A percentile compares a stretch with the other conserved stretches of the same genome.
Conservation (phyloP, 1,139 yeast species). For the Debaryomyces robertsiae region DNA sequence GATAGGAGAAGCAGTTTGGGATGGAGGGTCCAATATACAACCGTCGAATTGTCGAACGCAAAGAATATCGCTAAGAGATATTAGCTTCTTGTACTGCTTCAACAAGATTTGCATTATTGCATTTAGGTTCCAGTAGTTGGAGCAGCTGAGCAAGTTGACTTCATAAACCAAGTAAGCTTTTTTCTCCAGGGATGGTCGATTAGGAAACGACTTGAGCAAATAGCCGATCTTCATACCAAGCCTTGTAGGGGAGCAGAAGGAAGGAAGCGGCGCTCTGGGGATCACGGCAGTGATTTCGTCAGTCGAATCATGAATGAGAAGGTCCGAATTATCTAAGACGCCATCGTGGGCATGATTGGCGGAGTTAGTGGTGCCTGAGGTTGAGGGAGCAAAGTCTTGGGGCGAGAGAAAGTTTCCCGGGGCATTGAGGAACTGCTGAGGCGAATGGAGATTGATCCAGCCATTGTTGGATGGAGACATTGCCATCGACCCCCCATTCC, state of each 20-base stretch:
- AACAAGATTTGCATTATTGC: slow-evolving; percentile 62
- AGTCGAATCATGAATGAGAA: slow-evolving; percentile 49
- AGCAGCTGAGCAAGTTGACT: slow-evolving; percentile 69
- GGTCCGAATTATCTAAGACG: slow-evolving; percentile 24
- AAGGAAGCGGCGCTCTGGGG: slow-evolving; percentile 61
- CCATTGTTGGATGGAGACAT: slow-evolving; percentile 37
- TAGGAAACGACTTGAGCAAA: slow-evolving; percentile 41
- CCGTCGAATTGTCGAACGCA: slow-evolving; percentile 35
- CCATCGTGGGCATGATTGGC: neutral
- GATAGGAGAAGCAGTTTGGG: neutral
- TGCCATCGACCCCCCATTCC: slow-evolving; percentile 30
- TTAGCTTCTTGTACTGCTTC: slow-evolving; percentile 67
- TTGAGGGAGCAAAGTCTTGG: slow-evolving; percentile 21
- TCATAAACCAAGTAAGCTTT: slow-evolving; percentile 47
- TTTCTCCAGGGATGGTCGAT: slow-evolving; percentile 12
- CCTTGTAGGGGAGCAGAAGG: slow-evolving; percentile 71
- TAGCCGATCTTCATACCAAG: slow-evolving; percentile 75
- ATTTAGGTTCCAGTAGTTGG: slow-evolving; percentile 57
- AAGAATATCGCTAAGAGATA: slow-evolving; percentile 50
- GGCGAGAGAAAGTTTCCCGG: slow-evolving; percentile 43
- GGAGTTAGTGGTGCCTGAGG: slow-evolving; percentile 12
- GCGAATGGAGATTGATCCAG: slow-evolving; percentile 38
- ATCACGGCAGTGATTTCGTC: slow-evolving; percentile 66
- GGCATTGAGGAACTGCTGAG: slow-evolving; percentile 41
- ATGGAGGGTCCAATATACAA: slow-evolving; percentile 12